Evolutionary conservation across 345 rosid genomes (phyloP).

Genomic region (Salix caprea): DNA sequence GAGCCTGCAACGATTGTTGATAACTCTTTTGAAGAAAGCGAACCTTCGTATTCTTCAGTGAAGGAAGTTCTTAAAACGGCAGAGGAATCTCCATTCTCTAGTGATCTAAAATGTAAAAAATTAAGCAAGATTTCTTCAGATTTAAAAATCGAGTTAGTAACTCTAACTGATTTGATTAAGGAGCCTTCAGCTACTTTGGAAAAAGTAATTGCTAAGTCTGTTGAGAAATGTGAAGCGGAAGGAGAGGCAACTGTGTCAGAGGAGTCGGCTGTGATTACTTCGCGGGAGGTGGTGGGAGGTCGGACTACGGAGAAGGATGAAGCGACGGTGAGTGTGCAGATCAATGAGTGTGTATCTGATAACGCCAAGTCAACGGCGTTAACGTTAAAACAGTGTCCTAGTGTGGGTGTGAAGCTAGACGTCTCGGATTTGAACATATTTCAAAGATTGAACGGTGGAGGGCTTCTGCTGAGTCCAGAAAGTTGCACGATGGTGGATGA

Average conservation of each 20-base stretch:
- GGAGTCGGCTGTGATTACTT: not conserved
- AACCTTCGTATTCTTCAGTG: not conserved
- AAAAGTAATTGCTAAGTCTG: not conserved
- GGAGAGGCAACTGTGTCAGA: not conserved
- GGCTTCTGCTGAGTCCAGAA: slow-evolving; percentile 17
- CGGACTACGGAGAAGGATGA: not conserved
- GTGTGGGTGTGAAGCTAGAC: slow-evolving; percentile 31
- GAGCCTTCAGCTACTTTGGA: not conserved
- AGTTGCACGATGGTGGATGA: slow-evolving; percentile 40
- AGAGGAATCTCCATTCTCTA: not conserved
- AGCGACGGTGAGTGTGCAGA: slow-evolving; percentile 16
- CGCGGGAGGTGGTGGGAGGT: not conserved
- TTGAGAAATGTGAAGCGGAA: not conserved
- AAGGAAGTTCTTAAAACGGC: not conserved
- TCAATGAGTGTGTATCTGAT: slow-evolving; percentile 4
- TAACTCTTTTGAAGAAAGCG: not conserved
- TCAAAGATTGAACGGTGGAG: slow-evolving; percentile 12
- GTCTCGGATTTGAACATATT: slow-evolving; percentile 14
- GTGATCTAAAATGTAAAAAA: not conserved
- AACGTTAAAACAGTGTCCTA: slow-evolving; percentile 34
- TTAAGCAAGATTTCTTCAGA: not conserved
- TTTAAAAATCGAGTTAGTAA: not conserved
- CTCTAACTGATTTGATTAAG: not conserved
- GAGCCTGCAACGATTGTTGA: not conserved
- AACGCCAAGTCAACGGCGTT: slow-evolving; percentile 5